Evolutionary conservation across 2,329 filamentous ascomycete genomes (phyloP), one percentile per base, ranked within the genome.

Genomic region (Hypoxylon sp.): DNA sequence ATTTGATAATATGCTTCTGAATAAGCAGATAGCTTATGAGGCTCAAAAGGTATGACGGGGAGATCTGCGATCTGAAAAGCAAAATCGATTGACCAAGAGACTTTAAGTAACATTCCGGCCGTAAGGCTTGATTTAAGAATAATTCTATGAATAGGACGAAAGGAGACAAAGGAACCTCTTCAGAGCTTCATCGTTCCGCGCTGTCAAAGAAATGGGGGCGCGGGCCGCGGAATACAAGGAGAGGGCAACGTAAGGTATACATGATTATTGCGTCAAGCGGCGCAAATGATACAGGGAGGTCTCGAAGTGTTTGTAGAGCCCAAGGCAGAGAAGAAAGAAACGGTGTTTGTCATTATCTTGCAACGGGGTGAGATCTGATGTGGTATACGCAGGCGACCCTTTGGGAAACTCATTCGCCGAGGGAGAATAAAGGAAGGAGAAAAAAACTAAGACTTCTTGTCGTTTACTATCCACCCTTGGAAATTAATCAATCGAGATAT

Each of bases 221-320:
- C 43, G 41, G 51, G 32, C 25, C 44, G 38, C 13, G 40, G 25
- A 47, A 35, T 64, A 59, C 64, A 66, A 66, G 57, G 51, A n/a
- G n/a, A n/a, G n/a, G 13, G 20, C 11, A n/a, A 17, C 7, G 9
- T 29, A 49, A n/a, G n/a, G n/a, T n/a, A n/a, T n/a, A n/a, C n/a
- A n/a, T n/a, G n/a, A n/a, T n/a, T n/a, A 42, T 45, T 35, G 34
- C 30, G 37, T 42, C 29, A 50, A 20, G 20, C 12, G n/a, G n/a
- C n/a, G n/a, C n/a, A n/a, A n/a, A n/a, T n/a, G n/a, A 26, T 23
- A 50, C 21, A 51, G 57, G 31, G 36, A 38, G 21, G 27, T 37
- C 29, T 30, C 42, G n/a, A 17, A 23, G n/a, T 12, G 17, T 30
- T 50, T 46, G 40, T 36, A 55, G 37, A 30, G 23, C 25, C 34